Base-by-base conservation (phyloP, 129 eudicot genomes). In the Lonicera japonica region DNA sequence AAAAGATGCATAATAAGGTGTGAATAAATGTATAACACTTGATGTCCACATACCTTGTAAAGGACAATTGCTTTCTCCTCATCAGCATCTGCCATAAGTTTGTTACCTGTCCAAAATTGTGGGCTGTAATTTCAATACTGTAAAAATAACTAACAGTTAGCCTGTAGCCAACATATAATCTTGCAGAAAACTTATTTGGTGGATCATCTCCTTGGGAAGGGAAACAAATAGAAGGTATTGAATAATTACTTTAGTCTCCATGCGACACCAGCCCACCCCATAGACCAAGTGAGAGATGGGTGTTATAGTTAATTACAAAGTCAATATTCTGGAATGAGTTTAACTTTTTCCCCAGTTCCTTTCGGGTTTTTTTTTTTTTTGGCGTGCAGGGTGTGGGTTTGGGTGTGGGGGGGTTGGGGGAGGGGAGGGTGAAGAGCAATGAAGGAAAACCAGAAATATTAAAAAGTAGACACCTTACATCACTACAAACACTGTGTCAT, bases 1-100 rank as follows among this genome's bases (percentile, higher is more conserved):
- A 22, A 69, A 56, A 60, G 16, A 29, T 14, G 21, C 11, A 46
- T 17, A 11, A 45, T 18, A 25, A 38, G 12, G 59, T 23, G 39
- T 24, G 57, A 10, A 11, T 34, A 63, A 24, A 58, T 24, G 19
- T 43, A 58, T 25, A 22, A 56, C 6, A 66, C 13, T 65, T 54
- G 69, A 41, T 61, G 64, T 56, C 25, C 20, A 40, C 19, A 65
- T 66, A 91, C 98, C 90, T 64, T 78, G 85, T 91, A 91, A 50
- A 91, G 88, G 61, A 91, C 88, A 78, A 91, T 87, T 41, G 95
- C 96, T 69, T 82, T 87, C 65, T 86, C 95, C 14, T 84, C 90
- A 71, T 71, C 76, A 54, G 79, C 62, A 50, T 71, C 81, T 58
- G 61, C 29, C 22, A 56, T 23, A 61, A 68, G 43, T 76, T 79